Percentiles rank a stretch among this genome's conserved stretches.
phyloP scores from a whole-genome alignment of 2,329 filamentous ascomycete species.

The Aspergillus viridinutans region DNA sequence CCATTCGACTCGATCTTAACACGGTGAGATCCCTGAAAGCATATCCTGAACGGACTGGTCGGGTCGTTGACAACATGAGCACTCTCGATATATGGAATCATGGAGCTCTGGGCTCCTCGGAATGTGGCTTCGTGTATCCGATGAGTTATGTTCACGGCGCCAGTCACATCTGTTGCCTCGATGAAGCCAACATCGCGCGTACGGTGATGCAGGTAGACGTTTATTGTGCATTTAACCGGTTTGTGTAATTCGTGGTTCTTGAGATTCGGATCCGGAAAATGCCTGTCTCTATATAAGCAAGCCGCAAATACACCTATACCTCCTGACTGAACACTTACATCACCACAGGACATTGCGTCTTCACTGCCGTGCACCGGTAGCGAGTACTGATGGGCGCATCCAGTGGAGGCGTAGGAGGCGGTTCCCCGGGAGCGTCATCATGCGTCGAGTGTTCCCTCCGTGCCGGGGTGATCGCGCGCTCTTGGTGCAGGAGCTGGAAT shows the following conservation, averaged over 20 bases:
- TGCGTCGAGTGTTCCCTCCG: too few relatives aligned
- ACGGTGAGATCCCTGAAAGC: not conserved
- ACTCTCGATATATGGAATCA: not conserved
- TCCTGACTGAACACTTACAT: not conserved
- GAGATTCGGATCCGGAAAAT: not conserved
- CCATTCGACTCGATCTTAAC: not conserved
- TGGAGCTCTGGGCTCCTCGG: not conserved
- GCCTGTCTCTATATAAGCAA: not conserved
- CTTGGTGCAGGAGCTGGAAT: conserved; percentile 7
- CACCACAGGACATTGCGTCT: not conserved
- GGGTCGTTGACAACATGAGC: not conserved
- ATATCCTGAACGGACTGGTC: not conserved
- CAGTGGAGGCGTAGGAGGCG: too few relatives aligned
- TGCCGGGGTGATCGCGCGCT: too few relatives aligned
- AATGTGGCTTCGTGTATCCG: not conserved
- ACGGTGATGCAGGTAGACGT: not conserved
- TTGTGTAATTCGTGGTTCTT: not conserved
- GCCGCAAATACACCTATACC: not conserved
- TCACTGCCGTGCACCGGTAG: not conserved
- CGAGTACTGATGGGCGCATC: too few relatives aligned
- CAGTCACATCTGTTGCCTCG: not conserved
- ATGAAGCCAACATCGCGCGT: not conserved
- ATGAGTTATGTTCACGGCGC: not conserved
- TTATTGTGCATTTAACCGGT: not conserved
- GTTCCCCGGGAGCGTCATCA: too few relatives aligned